phyloP scores from a whole-genome alignment of 768 basidiomycete genomes.

The Favolaschia claudopus region DNA sequence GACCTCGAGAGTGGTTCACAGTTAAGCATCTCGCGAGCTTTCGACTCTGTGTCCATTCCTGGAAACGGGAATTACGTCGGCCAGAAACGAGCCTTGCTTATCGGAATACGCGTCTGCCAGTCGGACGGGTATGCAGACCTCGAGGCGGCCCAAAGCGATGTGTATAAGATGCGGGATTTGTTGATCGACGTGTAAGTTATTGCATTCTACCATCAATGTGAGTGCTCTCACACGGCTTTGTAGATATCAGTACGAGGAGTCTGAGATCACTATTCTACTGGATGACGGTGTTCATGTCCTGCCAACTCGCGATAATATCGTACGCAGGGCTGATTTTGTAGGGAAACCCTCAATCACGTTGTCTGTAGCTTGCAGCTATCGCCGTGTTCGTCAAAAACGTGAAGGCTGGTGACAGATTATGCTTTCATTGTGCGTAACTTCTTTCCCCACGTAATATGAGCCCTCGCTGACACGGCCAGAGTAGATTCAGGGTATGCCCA shows the following conservation, averaged over 20 bases:
- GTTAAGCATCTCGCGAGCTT: too few relatives aligned
- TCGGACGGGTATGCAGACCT: background rate
- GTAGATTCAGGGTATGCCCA: slow-evolving; percentile 27
- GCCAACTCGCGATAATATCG: slow-evolving; percentile 16
- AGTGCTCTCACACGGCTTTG: background rate
- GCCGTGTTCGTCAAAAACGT: slow-evolving; percentile 16
- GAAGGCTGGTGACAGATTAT: slow-evolving; percentile 29
- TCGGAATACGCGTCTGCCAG: slow-evolving; percentile 1
- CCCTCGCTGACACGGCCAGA: background rate
- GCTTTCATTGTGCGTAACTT: slow-evolving; percentile 31
- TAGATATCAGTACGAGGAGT: slow-evolving; percentile 4
- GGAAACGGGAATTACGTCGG: too few relatives aligned
- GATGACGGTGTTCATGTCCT: slow-evolving; percentile 7
- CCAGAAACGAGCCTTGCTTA: slow-evolving; percentile 15
- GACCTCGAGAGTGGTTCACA: too few relatives aligned
- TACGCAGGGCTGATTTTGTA: background rate
- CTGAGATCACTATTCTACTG: slow-evolving; percentile 11
- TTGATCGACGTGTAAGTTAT: slow-evolving; percentile 4
- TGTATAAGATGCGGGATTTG: background rate
- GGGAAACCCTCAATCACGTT: background rate
- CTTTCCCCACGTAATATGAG: background rate
- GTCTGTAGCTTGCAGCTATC: slow-evolving; percentile 13
- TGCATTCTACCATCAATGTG: background rate
- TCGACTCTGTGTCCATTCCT: too few relatives aligned
- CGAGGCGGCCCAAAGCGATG: slow-evolving; percentile 10